A percentile compares a stretch with the other conserved stretches of the same genome.
These are phyloP conservation scores for Fusarium brachygibbosum DNA, from an alignment of 2,329 filamentous ascomycete species.

Conservation along the genomic window DNA sequence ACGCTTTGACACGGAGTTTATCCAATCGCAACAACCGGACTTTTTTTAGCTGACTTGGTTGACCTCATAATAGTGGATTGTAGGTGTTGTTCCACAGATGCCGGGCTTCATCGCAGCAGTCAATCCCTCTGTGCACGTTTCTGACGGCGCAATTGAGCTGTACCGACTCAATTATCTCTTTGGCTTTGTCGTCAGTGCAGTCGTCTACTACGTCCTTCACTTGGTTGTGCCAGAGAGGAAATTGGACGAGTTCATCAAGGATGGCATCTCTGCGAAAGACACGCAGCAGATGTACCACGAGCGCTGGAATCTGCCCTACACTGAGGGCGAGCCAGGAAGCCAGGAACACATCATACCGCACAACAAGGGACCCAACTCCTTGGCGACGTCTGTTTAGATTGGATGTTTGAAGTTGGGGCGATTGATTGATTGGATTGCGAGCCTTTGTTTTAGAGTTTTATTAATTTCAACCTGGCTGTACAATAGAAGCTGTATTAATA, in stretches of 20 bases:
- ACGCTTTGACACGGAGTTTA: background rate
- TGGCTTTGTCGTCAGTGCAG: constrained; percentile 54
- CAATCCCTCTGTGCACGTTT: constrained; percentile 51
- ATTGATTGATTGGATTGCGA: constrained; percentile 8
- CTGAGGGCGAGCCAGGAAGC: constrained; percentile 23
- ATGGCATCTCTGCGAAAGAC: constrained; percentile 42
- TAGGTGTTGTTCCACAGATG: constrained; percentile 57
- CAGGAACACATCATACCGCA: constrained; percentile 26
- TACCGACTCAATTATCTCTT: constrained; percentile 58
- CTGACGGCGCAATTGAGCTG: constrained; percentile 55
- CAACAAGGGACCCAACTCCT: constrained; percentile 23
- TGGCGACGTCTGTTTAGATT: constrained; percentile 28
- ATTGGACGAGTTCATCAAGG: constrained; percentile 51
- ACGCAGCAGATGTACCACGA: constrained; percentile 50
- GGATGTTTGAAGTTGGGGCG: background rate
- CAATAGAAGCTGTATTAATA: background rate
- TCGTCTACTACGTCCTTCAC: constrained; percentile 53
- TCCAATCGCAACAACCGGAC: background rate
- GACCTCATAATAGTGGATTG: constrained; percentile 54
- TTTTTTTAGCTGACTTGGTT: constrained; percentile 5
- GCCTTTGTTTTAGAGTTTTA: constrained; percentile 7
- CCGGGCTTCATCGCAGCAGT: constrained; percentile 60
- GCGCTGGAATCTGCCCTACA: constrained; percentile 52
- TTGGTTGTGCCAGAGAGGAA: constrained; percentile 45
- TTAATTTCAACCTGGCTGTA: background rate